Percentiles rank a stretch among this genome's conserved stretches.
phyloP scores from a whole-genome alignment of 116 monocot species.

The Dioscorea cayenensis region DNA sequence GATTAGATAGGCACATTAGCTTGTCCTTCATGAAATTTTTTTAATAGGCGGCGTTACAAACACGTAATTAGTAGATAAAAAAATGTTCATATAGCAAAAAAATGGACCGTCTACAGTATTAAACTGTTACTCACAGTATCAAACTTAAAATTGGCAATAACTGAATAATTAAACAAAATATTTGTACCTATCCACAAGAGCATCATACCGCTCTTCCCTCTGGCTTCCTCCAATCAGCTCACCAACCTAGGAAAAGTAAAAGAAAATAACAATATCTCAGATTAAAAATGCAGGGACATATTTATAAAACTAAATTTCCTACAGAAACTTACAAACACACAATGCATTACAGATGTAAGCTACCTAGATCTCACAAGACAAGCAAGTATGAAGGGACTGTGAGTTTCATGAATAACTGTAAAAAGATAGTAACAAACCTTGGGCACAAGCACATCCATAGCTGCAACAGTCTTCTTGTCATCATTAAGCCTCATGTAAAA shows the following conservation, averaged over 20 bases:
- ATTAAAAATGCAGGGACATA: too few species aligned
- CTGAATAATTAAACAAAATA: background rate
- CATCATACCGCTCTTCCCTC: constrained; percentile 85
- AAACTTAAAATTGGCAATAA: background rate
- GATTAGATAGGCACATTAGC: too few species aligned
- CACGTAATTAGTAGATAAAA: too few species aligned
- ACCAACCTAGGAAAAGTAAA: constrained; percentile 58
- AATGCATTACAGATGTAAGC: too few species aligned
- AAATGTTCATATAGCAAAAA: background rate
- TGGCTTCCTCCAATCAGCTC: constrained; percentile 96
- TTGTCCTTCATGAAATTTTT: too few species aligned
- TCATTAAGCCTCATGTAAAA: constrained; percentile 95
- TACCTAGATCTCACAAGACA: too few species aligned
- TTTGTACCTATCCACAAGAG: constrained; percentile 60
- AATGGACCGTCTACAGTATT: background rate
- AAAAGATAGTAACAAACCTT: constrained; percentile 31
- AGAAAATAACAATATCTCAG: too few species aligned
- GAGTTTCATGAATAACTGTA: background rate
- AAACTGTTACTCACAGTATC: background rate
- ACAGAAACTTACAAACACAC: too few species aligned
- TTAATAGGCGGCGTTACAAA: too few species aligned
- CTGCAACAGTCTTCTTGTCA: constrained; percentile 76
- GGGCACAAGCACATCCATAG: constrained; percentile 95
- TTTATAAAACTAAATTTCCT: too few species aligned
- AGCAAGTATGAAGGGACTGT: background rate